These are phyloP conservation scores for Ballota nigra DNA, from an alignment of 257 asterid species.

Conservation along the genomic window DNA sequence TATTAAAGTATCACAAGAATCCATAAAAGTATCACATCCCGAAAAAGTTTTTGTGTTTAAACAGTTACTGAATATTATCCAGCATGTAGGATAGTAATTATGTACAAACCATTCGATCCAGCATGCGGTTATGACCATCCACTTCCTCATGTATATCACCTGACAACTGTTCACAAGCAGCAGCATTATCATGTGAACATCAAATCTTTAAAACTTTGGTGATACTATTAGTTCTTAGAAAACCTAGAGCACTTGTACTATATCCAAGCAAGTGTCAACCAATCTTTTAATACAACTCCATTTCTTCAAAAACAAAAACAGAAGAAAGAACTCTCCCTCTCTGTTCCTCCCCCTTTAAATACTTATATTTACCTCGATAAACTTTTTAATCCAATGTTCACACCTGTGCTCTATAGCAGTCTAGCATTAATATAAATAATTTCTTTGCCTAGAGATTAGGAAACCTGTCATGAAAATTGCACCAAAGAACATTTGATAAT, in stretches of 20 bases:
- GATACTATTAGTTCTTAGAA: not conserved
- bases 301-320: not conserved
- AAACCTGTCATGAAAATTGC: not conserved
- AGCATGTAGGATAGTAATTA: slow-evolving; percentile 3
- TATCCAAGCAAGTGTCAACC: not conserved
- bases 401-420: not conserved
- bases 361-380: not conserved
- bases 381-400: not conserved
- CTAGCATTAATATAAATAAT: not conserved
- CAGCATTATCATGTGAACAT: slow-evolving; percentile 6
- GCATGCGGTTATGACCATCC: slow-evolving; percentile 72
- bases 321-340: not conserved
- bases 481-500: not conserved
- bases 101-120: slow-evolving; percentile 85
- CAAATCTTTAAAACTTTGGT: slow-evolving; percentile 7
- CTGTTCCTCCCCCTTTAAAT: not conserved
- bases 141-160: slow-evolving; percentile 97
- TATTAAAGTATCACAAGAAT: no score
- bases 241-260: slow-evolving; percentile 1
- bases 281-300: not conserved
- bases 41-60: no score
- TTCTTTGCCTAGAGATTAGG: not conserved
- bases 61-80: not conserved
- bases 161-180: slow-evolving; percentile 53
- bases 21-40: no score